Conservation (phyloP, 163 green algal genomes). For the Scenedesmus sp. region DNA sequence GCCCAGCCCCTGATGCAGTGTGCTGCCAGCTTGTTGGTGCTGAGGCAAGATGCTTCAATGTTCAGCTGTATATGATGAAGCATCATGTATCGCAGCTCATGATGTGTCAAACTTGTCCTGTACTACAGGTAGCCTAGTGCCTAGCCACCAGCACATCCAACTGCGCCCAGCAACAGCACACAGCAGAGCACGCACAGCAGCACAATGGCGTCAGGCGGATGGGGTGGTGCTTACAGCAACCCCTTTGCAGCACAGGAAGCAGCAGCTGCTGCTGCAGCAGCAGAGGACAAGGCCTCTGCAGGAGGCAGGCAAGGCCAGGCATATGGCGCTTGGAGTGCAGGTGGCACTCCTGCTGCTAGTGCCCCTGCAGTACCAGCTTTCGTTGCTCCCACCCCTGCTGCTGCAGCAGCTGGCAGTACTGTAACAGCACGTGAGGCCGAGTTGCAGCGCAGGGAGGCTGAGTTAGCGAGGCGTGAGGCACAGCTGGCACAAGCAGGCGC, state of each 20-base stretch:
- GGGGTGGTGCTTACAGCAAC: conserved; percentile 49
- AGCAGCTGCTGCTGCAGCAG: conserved; percentile 2
- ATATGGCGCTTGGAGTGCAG: conserved; percentile 45
- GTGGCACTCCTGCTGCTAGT: not conserved
- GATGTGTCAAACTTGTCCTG: not conserved
- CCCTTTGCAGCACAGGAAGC: conserved; percentile 45
- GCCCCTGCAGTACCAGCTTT: conserved; percentile 14
- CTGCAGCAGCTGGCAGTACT: conserved; percentile 1
- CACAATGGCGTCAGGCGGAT: conserved; percentile 53
- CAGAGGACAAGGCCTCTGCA: not conserved
- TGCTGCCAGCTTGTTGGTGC: conserved; percentile 8
- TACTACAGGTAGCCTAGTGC: not conserved
- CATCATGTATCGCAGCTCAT: not conserved
- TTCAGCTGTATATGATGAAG: not conserved
- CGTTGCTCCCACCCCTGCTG: not conserved
- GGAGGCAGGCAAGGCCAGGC: not conserved
- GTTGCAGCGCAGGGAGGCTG: conserved; percentile 40
- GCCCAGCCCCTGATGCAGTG: not conserved
- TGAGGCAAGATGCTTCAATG: not conserved
- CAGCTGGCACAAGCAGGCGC: conserved; percentile 10
- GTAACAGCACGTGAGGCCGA: conserved; percentile 16
- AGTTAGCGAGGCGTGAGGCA: conserved; percentile 44
- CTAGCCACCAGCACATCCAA: not conserved
- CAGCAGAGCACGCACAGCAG: not conserved
- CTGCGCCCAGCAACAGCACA: not conserved